phyloP scores from a whole-genome alignment of 805 yeast species.

The Zygotorulaspora florentina region DNA sequence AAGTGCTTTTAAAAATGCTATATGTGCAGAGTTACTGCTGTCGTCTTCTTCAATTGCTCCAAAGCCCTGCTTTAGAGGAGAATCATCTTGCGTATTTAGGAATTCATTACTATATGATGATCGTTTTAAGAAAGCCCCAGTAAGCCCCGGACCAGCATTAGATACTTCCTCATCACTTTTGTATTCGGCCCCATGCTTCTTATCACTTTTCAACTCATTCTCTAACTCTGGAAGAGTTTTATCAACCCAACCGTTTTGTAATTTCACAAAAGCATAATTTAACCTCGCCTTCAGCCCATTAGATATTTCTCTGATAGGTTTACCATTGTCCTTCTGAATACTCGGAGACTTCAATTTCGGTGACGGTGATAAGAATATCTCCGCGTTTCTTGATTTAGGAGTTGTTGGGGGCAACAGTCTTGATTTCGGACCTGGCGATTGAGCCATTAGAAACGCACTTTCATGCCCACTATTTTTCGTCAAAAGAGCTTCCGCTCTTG shows the following conservation, averaged over 20 bases:
- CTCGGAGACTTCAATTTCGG: conserved; percentile 32
- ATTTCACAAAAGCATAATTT: conserved; percentile 40
- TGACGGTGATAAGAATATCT: conserved; percentile 33
- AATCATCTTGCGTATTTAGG: conserved; percentile 10
- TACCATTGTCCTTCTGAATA: conserved; percentile 24
- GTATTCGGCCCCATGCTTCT: conserved; percentile 8
- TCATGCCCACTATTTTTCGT: conserved; percentile 7
- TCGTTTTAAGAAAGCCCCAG: conserved; percentile 7
- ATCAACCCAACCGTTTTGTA: conserved; percentile 35
- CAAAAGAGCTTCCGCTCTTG: conserved; percentile 11
- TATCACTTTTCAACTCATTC: conserved; percentile 14
- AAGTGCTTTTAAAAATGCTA: conserved; percentile 39
- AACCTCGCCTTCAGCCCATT: conserved; percentile 39
- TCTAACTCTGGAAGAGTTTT: conserved; percentile 30
- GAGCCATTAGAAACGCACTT: conserved; percentile 14
- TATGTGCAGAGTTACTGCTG: conserved; percentile 37
- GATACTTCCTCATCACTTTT: conserved; percentile 1
- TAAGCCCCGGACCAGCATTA: conserved; percentile 3
- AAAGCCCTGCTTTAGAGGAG: conserved; percentile 11
- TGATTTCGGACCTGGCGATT: conserved; percentile 17
- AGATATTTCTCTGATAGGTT: conserved; percentile 41
- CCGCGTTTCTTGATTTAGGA: conserved; percentile 31
- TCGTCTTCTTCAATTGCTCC: conserved; percentile 19
- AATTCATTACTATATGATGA: conserved; percentile 15
- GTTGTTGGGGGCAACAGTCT: conserved; percentile 33